phyloP scores from a whole-genome alignment of 768 basidiomycete species.

The Tulasnella calospora region DNA sequence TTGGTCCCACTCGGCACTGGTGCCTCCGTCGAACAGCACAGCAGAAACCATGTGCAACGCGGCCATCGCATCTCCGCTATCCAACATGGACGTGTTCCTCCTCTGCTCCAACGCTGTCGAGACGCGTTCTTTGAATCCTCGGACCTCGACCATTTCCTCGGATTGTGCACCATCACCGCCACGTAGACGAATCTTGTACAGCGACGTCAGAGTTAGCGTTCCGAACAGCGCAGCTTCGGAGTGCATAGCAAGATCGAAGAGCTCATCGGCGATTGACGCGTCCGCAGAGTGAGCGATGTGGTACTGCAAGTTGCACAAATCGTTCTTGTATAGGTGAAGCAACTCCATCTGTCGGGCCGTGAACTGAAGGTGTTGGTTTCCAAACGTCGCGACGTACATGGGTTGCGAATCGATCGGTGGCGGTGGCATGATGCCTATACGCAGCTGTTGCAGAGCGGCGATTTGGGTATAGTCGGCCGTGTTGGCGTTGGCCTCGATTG shows the following conservation, averaged over 20 bases:
- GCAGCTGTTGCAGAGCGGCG: conserved; percentile 13
- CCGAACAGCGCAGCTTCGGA: conserved; percentile 18
- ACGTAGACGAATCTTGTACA: conserved; percentile 14
- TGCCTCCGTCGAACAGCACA: conserved; percentile 71
- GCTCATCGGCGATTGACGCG: conserved; percentile 9
- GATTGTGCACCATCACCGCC: neutral
- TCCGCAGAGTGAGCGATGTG: conserved; percentile 23
- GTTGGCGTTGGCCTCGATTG: neutral
- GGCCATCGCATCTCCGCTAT: conserved; percentile 69
- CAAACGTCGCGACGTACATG: neutral
- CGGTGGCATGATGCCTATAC: conserved; percentile 2
- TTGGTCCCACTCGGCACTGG: conserved; percentile 55
- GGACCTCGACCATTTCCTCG: conserved; percentile 7
- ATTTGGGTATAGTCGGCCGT: neutral
- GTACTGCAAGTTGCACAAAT: conserved; percentile 24
- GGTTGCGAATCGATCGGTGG: conserved; percentile 9
- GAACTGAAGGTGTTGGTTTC: conserved; percentile 15
- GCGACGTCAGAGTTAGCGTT: conserved; percentile 21
- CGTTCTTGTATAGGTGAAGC: conserved; percentile 12
- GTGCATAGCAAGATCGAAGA: conserved; percentile 14
- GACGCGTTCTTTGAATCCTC: conserved; percentile 3
- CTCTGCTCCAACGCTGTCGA: conserved; percentile 6
- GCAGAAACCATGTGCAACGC: conserved; percentile 70
- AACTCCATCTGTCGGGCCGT: conserved; percentile 4
- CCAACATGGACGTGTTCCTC: neutral